These are phyloP conservation scores for Suhomyces prunicola DNA, from an alignment of 805 yeast genomes.

Conservation along the genomic window DNA sequence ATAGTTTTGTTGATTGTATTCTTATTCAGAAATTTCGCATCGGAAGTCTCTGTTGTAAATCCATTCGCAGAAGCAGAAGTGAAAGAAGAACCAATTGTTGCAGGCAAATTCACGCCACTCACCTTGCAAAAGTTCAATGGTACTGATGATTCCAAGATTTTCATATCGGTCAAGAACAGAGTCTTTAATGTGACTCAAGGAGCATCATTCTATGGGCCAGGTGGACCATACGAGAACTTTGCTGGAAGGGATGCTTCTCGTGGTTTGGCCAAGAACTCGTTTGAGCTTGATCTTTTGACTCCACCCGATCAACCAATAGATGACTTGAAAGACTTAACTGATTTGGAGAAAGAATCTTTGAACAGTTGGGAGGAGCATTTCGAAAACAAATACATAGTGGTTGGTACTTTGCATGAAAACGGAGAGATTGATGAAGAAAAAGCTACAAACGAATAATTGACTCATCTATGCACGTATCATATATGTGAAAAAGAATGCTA, in stretches of 20 bases:
- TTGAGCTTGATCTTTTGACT: conserved; percentile 64
- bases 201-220: conserved; percentile 88
- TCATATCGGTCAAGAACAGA: conserved; percentile 78
- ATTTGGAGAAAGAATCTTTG: conserved; percentile 61
- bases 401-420: conserved; percentile 60
- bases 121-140: conserved; percentile 79
- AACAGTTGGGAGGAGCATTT: conserved; percentile 86
- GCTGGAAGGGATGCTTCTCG: conserved; percentile 96
- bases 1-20: conserved; percentile 29
- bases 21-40: conserved; percentile 26
- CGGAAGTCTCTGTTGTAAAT: conserved; percentile 27
- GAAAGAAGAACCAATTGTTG: conserved; percentile 31
- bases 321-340: conserved; percentile 55
- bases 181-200: conserved; percentile 84
- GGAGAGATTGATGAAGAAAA: conserved; percentile 3
- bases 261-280: conserved; percentile 85
- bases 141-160: conserved; percentile 71
- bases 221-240: conserved; percentile 90
- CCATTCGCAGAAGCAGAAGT: conserved; percentile 28
- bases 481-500: not conserved
- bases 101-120: conserved; percentile 66
- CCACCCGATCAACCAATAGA: conserved; percentile 79
- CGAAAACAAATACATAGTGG: conserved; percentile 72
- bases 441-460: not conserved
- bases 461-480: not conserved